These are phyloP conservation scores for Ceratocystis ficicola DNA, from an alignment of 2,329 filamentous ascomycete species.

Conservation along the genomic window DNA sequence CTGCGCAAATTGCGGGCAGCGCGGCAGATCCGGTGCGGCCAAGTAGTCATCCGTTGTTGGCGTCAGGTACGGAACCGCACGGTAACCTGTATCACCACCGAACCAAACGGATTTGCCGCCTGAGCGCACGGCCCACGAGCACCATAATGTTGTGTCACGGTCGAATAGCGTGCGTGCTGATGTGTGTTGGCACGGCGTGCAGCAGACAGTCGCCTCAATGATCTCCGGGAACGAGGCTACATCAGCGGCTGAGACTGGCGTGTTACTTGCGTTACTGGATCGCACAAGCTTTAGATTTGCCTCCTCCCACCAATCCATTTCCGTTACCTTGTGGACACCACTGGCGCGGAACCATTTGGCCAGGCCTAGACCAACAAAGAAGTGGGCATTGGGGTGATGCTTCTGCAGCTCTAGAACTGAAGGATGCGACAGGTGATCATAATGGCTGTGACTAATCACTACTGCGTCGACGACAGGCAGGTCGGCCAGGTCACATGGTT, in stretches of 20 bases:
- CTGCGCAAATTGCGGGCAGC: slow-evolving; percentile 72
- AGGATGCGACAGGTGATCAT: slow-evolving; percentile 75
- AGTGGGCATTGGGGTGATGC: slow-evolving; percentile 65
- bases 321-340: slow-evolving; percentile 66
- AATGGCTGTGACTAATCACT: slow-evolving; percentile 81
- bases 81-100: slow-evolving; percentile 82
- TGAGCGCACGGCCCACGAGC: slow-evolving; percentile 68
- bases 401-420: slow-evolving; percentile 60
- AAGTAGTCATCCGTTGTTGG: slow-evolving; percentile 57
- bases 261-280: background rate
- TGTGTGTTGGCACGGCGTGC: slow-evolving; percentile 74
- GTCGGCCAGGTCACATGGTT: slow-evolving; percentile 64
- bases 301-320: slow-evolving; percentile 93
- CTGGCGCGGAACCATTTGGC: slow-evolving; percentile 65
- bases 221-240: slow-evolving; percentile 30
- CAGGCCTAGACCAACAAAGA: slow-evolving; percentile 76
- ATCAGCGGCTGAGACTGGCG: slow-evolving; percentile 25
- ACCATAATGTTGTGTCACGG: slow-evolving; percentile 68
- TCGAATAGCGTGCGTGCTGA: slow-evolving; percentile 59
- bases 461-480: slow-evolving; percentile 66
- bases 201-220: slow-evolving; percentile 62
- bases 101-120: slow-evolving; percentile 75
- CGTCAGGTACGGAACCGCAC: slow-evolving; percentile 56
- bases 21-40: slow-evolving; percentile 52
- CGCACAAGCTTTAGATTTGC: slow-evolving; percentile 51